A percentile compares a stretch with the other conserved stretches of the same genome.
These are phyloP conservation scores for Arabidopsis hybrid DNA, from an alignment of 441 rosid genomes.

Conservation along the genomic window DNA sequence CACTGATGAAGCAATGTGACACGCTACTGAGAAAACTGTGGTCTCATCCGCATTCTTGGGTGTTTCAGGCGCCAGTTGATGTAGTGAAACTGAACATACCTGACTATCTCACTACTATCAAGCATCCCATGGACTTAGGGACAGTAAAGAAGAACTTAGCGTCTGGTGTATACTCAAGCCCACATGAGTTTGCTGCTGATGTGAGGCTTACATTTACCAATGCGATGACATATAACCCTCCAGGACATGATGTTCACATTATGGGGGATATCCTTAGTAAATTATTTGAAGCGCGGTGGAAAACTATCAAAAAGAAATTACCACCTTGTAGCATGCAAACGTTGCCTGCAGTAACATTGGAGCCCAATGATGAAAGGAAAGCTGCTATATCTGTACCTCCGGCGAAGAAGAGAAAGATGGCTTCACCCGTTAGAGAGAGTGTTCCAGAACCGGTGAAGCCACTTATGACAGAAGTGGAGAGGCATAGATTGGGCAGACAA, in stretches of 20 bases:
- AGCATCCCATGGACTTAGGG: slow-evolving; percentile 79
- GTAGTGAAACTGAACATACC: slow-evolving; percentile 65
- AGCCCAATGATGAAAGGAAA: slow-evolving; percentile 48
- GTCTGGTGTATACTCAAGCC: slow-evolving; percentile 60
- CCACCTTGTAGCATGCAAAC: slow-evolving; percentile 44
- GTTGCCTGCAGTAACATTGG: slow-evolving; percentile 49
- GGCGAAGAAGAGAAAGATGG: slow-evolving; percentile 63
- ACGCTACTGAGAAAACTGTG: slow-evolving; percentile 61
- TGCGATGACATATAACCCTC: slow-evolving; percentile 77
- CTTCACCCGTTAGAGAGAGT: slow-evolving; percentile 49
- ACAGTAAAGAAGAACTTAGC: slow-evolving; percentile 58
- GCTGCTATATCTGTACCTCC: slow-evolving; percentile 52
- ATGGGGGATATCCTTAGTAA: slow-evolving; percentile 70
- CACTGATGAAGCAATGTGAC: slow-evolving; percentile 72
- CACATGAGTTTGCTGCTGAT: slow-evolving; percentile 66
- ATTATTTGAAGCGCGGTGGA: slow-evolving; percentile 71
- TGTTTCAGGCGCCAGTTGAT: slow-evolving; percentile 71
- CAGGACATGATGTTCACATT: slow-evolving; percentile 68
- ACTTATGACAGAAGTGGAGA: slow-evolving; percentile 64
- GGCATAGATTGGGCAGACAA: slow-evolving; percentile 58
- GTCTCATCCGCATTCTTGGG: slow-evolving; percentile 73
- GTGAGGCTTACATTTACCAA: slow-evolving; percentile 70
- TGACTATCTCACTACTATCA: slow-evolving; percentile 65
- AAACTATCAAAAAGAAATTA: slow-evolving; percentile 62
- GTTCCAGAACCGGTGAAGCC: slow-evolving; percentile 54